phyloP scores from a whole-genome alignment of 148 eudicot genomes.

The Nyssa sinensis region DNA sequence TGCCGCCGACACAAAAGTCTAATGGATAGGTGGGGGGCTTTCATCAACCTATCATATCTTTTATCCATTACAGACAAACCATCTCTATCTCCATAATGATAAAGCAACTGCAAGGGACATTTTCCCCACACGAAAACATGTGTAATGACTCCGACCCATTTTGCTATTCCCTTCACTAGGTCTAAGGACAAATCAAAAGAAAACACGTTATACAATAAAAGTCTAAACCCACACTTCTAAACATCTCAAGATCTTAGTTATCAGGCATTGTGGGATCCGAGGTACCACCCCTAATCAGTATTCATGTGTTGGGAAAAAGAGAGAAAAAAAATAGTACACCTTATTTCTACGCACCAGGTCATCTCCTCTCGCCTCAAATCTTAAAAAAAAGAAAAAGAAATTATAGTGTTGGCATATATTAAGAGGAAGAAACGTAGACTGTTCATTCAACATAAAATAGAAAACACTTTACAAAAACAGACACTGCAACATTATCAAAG shows the following conservation, averaged over 20 bases:
- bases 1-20: not conserved
- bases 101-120: not conserved
- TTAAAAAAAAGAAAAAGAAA: not conserved
- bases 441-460: not conserved
- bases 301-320: too few species aligned
- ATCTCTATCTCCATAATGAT: not conserved
- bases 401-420: not conserved
- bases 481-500: slow-evolving; percentile 15
- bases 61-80: not conserved
- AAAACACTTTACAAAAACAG: slow-evolving; percentile 8
- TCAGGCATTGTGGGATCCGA: too few species aligned
- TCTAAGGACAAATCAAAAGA: too few species aligned
- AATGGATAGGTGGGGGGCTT: not conserved
- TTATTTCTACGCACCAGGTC: too few species aligned
- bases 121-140: not conserved
- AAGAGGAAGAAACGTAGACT: not conserved
- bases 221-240: too few species aligned
- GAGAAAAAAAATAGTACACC: too few species aligned
- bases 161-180: not conserved
- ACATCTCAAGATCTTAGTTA: too few species aligned
- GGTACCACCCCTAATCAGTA: too few species aligned
- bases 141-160: not conserved
- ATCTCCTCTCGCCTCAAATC: not conserved
- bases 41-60: not conserved
- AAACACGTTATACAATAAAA: too few species aligned